Base-by-base conservation (phyloP, 129 eudicot genomes). In the Gnaphalium uliginosum region DNA sequence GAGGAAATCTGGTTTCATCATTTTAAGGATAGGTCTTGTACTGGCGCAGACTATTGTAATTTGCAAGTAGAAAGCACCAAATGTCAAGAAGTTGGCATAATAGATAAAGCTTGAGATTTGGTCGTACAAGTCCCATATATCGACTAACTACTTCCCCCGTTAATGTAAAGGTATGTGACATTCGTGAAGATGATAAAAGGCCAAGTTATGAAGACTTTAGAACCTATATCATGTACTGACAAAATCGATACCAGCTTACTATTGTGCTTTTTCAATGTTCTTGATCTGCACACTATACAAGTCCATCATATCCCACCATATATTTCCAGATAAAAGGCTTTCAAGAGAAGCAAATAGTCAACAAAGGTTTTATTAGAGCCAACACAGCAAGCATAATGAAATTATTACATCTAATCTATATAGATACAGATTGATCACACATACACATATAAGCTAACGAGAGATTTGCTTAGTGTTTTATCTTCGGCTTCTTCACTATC, bases 401-500 rank as follows among this genome's bases (percentile, higher is more conserved):
- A 13, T 14, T 27, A 26, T 43, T 10, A 39, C 23, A 66, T 32
- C 68, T 13, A 26, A n/a, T 68, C 17, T 5, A 29, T 60, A 59
- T 69, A 60, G 5, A 8, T 65, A 51, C 66, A n/a, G n/a, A n/a
- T n/a, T n/a, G n/a, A n/a, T n/a, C 1, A 61, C 19, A 64, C 59
- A 79, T 17, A 73, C 79, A 66, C 70, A 73, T 14, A 66, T 66
- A 41, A 69, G 70, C 71, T 70, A 50, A 46, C 50, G 33, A 41
- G 69, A 15, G 68, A 43, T 26, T 30, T 27, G 41, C 5, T 83
- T 60, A 87, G 81, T 89, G 87, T 43, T 92, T 89, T 81, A 19
- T 76, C 81, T 92, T 92, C 1, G 98, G 96, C 89, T 66, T 89
- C 89, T 92, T 92, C 76, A 92, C 98, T 46, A 92, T 87, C 95